Evolutionary conservation across 2,329 filamentous ascomycete species (phyloP), one percentile per base, ranked within the genome.

Genomic region (Diaporthe amygdali): DNA sequence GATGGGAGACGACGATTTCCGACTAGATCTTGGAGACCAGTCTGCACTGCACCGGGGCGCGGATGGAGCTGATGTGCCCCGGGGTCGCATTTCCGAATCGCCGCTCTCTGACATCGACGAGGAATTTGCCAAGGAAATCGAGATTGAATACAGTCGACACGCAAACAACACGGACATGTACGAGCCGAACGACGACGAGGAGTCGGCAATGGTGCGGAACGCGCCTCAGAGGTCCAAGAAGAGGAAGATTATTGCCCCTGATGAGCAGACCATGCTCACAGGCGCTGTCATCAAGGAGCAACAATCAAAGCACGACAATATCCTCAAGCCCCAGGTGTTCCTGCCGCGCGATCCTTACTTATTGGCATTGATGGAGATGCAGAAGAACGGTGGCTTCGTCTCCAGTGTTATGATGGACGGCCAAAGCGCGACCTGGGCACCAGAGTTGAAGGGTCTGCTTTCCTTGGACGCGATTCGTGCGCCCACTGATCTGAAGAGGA

Each of bases 371-470:
- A 93, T 97, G 86, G 94, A 95, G 76, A 93, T 98, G 88, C 96
- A 98, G 81, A 95, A 93, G 83, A 94, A 89, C 68, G 96, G 96
- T 68, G 94, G 91, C 47, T 98, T 99, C 77, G 94, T 98, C 22
- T 93, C 92, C 5, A 95, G 90, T 76, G 92, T 97, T 74, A 91
- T 98, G 83, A 92, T 93, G 66, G 94, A 95, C 73, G 93, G 92
- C 46, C 91, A 93, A 74, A 92, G 91, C 76, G 88, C 90, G 75
- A 90, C 90, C 51, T 98, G 95, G 95, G 96, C 96, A 4, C 96
- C 96, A 0, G 96, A 99, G 82, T 88, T 99, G 25, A 92, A 94
- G 72, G 94, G 93, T n/a, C 90, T 99, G 77, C 85, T 98, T n/a
- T 97, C 95, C 1, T 86, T 98, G 51, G 94, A 97, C 74, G 88